Evolutionary conservation across 805 yeast genomes (phyloP), one percentile per base, ranked within the genome.

Genomic region (Wickerhamomyces strasburgensis): DNA sequence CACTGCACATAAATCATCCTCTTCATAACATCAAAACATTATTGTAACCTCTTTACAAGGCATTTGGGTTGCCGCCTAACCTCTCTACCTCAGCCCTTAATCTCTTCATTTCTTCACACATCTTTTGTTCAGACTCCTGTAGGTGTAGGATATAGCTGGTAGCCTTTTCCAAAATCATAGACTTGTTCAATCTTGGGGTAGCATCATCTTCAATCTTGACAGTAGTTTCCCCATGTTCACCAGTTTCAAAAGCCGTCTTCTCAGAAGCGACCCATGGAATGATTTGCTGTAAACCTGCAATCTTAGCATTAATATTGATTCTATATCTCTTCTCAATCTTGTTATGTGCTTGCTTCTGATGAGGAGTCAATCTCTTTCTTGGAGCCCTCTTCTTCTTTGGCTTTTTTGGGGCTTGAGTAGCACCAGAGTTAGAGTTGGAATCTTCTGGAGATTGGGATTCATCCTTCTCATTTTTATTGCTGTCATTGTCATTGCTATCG

Each of bases 331-430:
- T 78, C 52, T 81, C 88, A 44, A 81, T 78, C 57, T 75, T 76
- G 61, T 80, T 80, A 54, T 81, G 89, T 0, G 85, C 85, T 49
- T 75, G 75, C 47, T 80, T 78, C 58, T 80, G 87, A 46, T 70
- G 68, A 5, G 67, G 65, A 7, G 80, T 73, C 37, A 75, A 55
- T 56, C 78, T 67, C 58, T 75, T 75, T 53, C 80, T 60, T 31
- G 73, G 72, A 11, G 74, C 70, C 54, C 75, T 64, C 54, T 63
- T 68, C 61, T 62, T 64, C 52, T 62, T 62, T 28, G 57, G 54
- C 40, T 60, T 58, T 34, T 43, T 44, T 10, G 45, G 29, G 5
- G 38, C 25, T 15, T 37, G 14, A 9, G 38, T 10, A 13, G 39
- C 15, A 11, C 40, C 26, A n/a, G 38, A 18, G 11, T 33, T 18